Conservation (phyloP, 345 rosid species). For the Cardamine resedifolia region DNA sequence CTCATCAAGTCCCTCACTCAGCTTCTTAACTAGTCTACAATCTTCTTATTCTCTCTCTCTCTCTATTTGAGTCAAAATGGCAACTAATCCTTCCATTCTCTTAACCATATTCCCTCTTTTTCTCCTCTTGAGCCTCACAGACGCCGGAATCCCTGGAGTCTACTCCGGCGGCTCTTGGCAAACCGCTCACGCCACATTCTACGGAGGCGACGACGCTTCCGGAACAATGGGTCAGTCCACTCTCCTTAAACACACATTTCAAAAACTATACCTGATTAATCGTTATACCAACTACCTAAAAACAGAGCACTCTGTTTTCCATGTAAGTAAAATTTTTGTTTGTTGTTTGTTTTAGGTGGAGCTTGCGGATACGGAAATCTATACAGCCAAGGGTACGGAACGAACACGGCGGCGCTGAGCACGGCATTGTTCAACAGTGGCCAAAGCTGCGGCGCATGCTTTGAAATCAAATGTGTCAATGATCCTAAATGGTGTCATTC, state of each 20-base stretch:
- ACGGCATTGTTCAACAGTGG: constrained; percentile 73
- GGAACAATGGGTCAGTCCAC: constrained; percentile 76
- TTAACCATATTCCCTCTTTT: constrained; percentile 34
- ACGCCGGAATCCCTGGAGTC: constrained; percentile 63
- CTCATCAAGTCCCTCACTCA: constrained; percentile 20
- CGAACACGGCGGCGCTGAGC: constrained; percentile 78
- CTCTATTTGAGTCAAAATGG: constrained; percentile 15
- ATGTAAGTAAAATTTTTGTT: no score
- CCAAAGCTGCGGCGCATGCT: constrained; percentile 64
- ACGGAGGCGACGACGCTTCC: constrained; percentile 86
- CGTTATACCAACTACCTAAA: not conserved
- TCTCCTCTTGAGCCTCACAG: constrained; percentile 26
- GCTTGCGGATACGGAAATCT: constrained; percentile 76
- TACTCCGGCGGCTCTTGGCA: constrained; percentile 68
- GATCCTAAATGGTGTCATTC: constrained; percentile 71
- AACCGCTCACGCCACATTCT: constrained; percentile 88
- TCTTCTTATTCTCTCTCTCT: not conserved
- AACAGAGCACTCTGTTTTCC: constrained; percentile 31
- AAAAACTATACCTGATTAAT: not conserved
- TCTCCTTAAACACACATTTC: not conserved
- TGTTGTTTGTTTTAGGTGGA: constrained; percentile 44
- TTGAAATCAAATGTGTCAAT: constrained; percentile 62
- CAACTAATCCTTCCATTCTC: not conserved
- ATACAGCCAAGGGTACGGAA: constrained; percentile 76
- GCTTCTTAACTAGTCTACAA: not conserved